Percentiles rank a stretch among this genome's conserved stretches.
These are phyloP conservation scores for Colletotrichum echinochloae DNA, from an alignment of 2,329 filamentous ascomycete genomes.

Conservation along the genomic window DNA sequence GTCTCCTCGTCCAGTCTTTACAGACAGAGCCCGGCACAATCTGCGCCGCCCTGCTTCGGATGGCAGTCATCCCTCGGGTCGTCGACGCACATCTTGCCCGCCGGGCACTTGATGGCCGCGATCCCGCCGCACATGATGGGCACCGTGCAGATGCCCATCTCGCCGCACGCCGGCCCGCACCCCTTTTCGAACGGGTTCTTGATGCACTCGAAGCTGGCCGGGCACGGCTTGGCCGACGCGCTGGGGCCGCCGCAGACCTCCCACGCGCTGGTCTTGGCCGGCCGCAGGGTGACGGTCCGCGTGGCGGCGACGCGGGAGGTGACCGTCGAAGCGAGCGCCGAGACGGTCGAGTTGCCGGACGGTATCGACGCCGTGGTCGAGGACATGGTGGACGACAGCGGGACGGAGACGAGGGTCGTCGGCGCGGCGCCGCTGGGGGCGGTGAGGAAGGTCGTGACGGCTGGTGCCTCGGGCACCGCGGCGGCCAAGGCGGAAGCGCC, in stretches of 20 bases:
- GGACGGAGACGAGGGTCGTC: slow-evolving; percentile 3
- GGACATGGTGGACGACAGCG: background rate
- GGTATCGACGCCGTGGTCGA: background rate
- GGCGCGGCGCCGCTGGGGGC: background rate
- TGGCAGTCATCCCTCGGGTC: slow-evolving; percentile 46
- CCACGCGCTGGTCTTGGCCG: slow-evolving; percentile 43
- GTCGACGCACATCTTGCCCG: slow-evolving; percentile 47
- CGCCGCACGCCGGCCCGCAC: slow-evolving; percentile 53
- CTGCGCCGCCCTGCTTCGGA: slow-evolving; percentile 45
- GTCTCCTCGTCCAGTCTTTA: background rate
- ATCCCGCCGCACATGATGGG: slow-evolving; percentile 46
- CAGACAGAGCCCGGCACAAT: slow-evolving; percentile 49
- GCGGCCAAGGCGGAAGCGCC: slow-evolving; percentile 16
- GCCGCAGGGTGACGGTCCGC: background rate
- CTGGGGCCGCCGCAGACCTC: slow-evolving; percentile 49
- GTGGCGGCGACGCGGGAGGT: background rate
- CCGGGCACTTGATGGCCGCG: slow-evolving; percentile 44
- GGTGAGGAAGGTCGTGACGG: background rate
- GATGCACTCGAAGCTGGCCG: slow-evolving; percentile 45
- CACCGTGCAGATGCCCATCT: slow-evolving; percentile 49
- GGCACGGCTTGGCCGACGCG: slow-evolving; percentile 45
- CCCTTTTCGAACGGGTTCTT: slow-evolving; percentile 49
- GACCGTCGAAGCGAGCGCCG: background rate
- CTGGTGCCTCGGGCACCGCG: background rate
- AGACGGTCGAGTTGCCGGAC: too few relatives aligned